phyloP scores from a whole-genome alignment of 176 grass and related monocot genomes.

The Hyparrhenia diplandra region DNA sequence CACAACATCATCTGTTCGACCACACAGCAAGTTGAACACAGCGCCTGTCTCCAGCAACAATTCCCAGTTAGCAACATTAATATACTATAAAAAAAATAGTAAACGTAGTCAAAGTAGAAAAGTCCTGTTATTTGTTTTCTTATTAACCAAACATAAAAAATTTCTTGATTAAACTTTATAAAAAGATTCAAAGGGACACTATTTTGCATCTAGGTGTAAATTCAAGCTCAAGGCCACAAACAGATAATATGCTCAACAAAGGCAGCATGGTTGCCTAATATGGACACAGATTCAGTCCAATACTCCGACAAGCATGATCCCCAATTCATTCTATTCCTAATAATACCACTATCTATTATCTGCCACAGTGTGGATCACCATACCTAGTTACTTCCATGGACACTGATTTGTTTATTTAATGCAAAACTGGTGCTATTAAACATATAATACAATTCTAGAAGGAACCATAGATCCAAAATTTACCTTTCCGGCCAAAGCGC shows the following conservation, averaged over 20 bases:
- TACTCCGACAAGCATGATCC: neutral
- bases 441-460: neutral
- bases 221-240: neutral
- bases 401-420: neutral
- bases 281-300: neutral
- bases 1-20: slow-evolving; percentile 51
- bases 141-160: neutral
- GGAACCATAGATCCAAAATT: neutral
- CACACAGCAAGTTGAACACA: slow-evolving; percentile 91
- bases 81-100: neutral
- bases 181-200: neutral
- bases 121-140: neutral
- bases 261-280: neutral
- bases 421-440: neutral
- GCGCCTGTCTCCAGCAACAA: slow-evolving; percentile 63
- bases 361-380: neutral
- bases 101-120: neutral
- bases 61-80: neutral
- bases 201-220: neutral
- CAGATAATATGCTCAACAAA: neutral
- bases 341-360: neutral
- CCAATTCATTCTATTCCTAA: neutral
- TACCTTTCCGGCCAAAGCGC: slow-evolving; percentile 93
- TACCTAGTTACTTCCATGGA: neutral
- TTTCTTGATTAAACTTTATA: too few relatives aligned